Evolutionary conservation across 2,329 filamentous ascomycete species (phyloP), one percentile per base, ranked within the genome.

Genomic region (Fusarium fujikuroi): DNA sequence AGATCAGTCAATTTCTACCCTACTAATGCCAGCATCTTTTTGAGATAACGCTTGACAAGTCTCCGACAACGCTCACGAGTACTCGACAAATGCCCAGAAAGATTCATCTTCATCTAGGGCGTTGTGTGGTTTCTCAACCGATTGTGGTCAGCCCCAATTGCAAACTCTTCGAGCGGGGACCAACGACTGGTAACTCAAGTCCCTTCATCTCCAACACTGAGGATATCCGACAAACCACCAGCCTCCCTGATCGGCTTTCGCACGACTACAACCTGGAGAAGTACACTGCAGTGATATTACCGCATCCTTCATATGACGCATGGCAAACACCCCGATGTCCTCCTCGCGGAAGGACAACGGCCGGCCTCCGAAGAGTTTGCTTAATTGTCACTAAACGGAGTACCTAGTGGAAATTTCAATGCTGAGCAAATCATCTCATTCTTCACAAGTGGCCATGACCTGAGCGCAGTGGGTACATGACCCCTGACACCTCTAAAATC

Each of bases 1-100:
- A 37, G 9, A 68, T 74, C 16, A 72, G 58, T 34, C 58, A 49
- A 10, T 73, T 73, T 34, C 8, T 73, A 4, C 71, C 71, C 10
- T 73, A 73, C 40, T 73, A 14, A 68, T n/a, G 11, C 16, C n/a
- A 15, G 14, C 11, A 18, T 23, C 19, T 16, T 3, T n/a, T 30
- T 7, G 7, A 16, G 25, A 47, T 19, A n/a, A 5, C 16, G 1
- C 11, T 19, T 19, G 7, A 9, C 8, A 15, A 28, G 25, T 21
- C 18, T 46, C 18, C 11, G 5, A 21, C 11, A 28, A 46, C 18
- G 18, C 10, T 46, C 43, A 46, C 18, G 12, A 28, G 18, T 25
- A 28, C 43, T 9, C 19, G 11, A 7, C 4, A 28, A 28, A 9
- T 46, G 12, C 10, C 4, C 23, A 25, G 19, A 5, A 12, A 7